Percentiles rank a stretch among this genome's conserved stretches.
Conservation (phyloP, 768 basidiomycete species). For the Mycena rebaudengoi region DNA sequence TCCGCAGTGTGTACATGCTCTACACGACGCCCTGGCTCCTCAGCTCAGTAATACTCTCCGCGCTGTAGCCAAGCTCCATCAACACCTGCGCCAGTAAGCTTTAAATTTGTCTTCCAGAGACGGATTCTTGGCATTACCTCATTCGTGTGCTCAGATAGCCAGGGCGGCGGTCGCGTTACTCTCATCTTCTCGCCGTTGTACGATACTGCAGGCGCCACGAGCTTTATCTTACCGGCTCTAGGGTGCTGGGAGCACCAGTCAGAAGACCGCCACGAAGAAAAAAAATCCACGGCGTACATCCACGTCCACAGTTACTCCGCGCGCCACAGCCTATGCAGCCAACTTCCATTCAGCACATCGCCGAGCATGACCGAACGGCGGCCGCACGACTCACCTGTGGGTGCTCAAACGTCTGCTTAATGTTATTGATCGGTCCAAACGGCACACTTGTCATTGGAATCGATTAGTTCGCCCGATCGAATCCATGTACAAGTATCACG, state of each 20-base stretch:
- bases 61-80: slow-evolving; percentile 46
- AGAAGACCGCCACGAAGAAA: slow-evolving; percentile 40
- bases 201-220: slow-evolving; percentile 82
- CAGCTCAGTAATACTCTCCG: slow-evolving; percentile 50
- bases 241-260: slow-evolving; percentile 60
- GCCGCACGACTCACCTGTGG: no score
- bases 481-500: slow-evolving; percentile 30
- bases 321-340: slow-evolving; percentile 80
- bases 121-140: slow-evolving; percentile 54
- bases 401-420: slow-evolving; percentile 88
- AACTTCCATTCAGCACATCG: no score
- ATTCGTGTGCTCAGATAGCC: slow-evolving; percentile 83
- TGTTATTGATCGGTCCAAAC: slow-evolving; percentile 93
- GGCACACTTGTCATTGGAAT: slow-evolving; percentile 63
- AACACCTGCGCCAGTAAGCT: slow-evolving; percentile 49
- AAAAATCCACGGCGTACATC: slow-evolving; percentile 42
- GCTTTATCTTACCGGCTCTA: slow-evolving; percentile 76
- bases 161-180: slow-evolving; percentile 82
- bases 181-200: slow-evolving; percentile 86
- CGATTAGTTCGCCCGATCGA: slow-evolving; percentile 6
- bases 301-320: slow-evolving; percentile 78
- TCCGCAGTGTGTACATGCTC: not conserved
- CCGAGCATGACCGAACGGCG: no score
- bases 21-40: slow-evolving; percentile 48
- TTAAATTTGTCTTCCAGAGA: slow-evolving; percentile 14